Base-by-base conservation (phyloP, 441 rosid genomes). In the Dalechampia spathulata region DNA sequence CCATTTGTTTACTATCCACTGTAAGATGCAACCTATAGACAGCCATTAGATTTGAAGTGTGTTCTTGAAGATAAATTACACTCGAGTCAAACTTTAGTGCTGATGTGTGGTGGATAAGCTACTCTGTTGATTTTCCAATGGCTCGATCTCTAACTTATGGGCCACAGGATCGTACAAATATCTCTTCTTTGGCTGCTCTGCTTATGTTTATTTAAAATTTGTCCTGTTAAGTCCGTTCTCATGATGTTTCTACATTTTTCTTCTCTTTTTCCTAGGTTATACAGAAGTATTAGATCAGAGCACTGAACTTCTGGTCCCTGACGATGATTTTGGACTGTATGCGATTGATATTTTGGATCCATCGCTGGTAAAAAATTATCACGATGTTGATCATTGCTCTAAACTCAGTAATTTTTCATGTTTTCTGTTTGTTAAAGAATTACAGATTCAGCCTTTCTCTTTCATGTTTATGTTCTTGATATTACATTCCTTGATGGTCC, bases 301-400 rank as follows among this genome's bases (percentile, higher is more conserved):
- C 65, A 43, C 68, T 49, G 97, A 90, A 66, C 61, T 90, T 37
- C 61, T 69, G 61, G 93, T 84, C 42, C 97, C 97, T 66, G 91
- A 86, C 32, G 93, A 84, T 75, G 97, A 87, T 66, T 66, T 66
- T 73, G 95, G 97, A 60, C 79, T 90, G 19, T 85, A 75, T 64
- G 89, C 87, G 27, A 86, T 90, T 55, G 89, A 90, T 62, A 78
- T 90, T 62, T 69, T 90, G 25, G 97, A 90, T 59, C 95, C 97
- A 8, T 84, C 93, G 14, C 72, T 70, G 80, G 95, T 90, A 70
- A 72, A 70, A 52, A 51, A 5, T 51, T 14, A 55, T 34, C 20
- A n/a, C 26, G 26, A 44, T 57, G 2, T 9, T 45, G 61, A 34
- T 36, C 23, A 10, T 44, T 41, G 19, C 47, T 39, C 28, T 6